Evolutionary conservation across 2,329 filamentous ascomycete species (phyloP).

Genomic region (Cytospora paraplurivora): DNA sequence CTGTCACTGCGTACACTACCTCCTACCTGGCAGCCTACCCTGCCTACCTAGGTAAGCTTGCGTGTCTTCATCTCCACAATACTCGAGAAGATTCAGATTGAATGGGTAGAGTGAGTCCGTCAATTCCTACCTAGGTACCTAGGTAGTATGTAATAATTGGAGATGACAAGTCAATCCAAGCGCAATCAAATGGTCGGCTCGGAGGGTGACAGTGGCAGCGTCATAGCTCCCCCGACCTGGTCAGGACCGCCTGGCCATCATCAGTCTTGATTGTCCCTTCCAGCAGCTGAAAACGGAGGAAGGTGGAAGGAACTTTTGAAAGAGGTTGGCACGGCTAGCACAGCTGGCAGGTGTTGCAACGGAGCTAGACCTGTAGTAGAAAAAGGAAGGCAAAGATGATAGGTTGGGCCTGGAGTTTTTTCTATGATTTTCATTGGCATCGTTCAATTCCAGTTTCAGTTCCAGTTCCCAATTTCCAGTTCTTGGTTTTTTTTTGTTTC

Average conservation of each 20-base stretch:
- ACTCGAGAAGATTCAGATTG: not conserved
- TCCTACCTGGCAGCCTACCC: too few species aligned
- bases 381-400: not conserved
- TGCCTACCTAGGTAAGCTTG: not conserved
- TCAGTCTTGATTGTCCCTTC: not conserved
- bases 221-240: too few species aligned
- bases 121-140: not conserved
- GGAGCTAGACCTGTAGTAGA: constrained; percentile 3
- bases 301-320: not conserved
- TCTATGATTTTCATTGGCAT: constrained; percentile 21
- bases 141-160: too few species aligned
- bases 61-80: not conserved
- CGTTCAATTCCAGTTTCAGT: constrained; percentile 14
- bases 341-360: not conserved
- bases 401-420: constrained; percentile 8
- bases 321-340: not conserved
- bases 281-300: not conserved
- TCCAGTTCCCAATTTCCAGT: constrained; percentile 1
- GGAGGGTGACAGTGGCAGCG: too few species aligned
- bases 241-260: too few species aligned
- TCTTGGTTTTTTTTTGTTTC: too few species aligned
- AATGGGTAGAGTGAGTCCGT: not conserved
- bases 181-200: too few species aligned
- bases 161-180: too few species aligned
- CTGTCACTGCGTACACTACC: not conserved